Percentiles rank a stretch among this genome's conserved stretches.
These are phyloP conservation scores for Backusella liffmaniae DNA, from an alignment of 192 early-diverging fungal species.

Conservation along the genomic window DNA sequence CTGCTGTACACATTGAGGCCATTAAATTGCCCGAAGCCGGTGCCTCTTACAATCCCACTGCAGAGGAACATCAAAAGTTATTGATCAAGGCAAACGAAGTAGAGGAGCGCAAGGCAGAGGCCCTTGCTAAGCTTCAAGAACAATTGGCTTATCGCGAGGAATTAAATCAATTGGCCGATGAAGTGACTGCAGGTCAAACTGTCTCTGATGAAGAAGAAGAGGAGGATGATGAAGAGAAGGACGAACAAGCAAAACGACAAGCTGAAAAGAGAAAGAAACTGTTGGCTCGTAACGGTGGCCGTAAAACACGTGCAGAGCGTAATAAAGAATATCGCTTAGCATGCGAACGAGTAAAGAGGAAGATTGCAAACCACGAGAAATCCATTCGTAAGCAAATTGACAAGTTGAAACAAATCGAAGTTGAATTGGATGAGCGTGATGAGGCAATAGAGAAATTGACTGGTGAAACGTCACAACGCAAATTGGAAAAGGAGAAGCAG, in stretches of 20 bases:
- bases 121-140: conserved; percentile 35
- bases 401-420: conserved; percentile 47
- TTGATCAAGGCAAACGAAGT: conserved; percentile 58
- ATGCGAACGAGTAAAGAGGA: conserved; percentile 34
- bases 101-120: conserved; percentile 46
- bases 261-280: conserved; percentile 24
- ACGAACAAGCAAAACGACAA: conserved; percentile 18
- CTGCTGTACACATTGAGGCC: conserved; percentile 48
- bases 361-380: conserved; percentile 34
- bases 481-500: conserved; percentile 42
- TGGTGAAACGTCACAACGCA: conserved; percentile 30
- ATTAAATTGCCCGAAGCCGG: conserved; percentile 81
- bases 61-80: conserved; percentile 75
- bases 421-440: conserved; percentile 39
- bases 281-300: conserved; percentile 11
- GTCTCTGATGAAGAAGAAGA: conserved; percentile 31
- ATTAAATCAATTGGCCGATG: conserved; percentile 23
- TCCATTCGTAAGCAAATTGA: conserved; percentile 51
- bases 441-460: conserved; percentile 34
- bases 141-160: conserved; percentile 46
- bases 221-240: conserved; percentile 20
- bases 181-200: conserved; percentile 15
- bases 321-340: conserved; percentile 48
- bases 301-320: conserved; percentile 51
- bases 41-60: conserved; percentile 87